Base-by-base conservation (phyloP, 2,329 filamentous ascomycete genomes). In the Talaromyces rugulosus region DNA sequence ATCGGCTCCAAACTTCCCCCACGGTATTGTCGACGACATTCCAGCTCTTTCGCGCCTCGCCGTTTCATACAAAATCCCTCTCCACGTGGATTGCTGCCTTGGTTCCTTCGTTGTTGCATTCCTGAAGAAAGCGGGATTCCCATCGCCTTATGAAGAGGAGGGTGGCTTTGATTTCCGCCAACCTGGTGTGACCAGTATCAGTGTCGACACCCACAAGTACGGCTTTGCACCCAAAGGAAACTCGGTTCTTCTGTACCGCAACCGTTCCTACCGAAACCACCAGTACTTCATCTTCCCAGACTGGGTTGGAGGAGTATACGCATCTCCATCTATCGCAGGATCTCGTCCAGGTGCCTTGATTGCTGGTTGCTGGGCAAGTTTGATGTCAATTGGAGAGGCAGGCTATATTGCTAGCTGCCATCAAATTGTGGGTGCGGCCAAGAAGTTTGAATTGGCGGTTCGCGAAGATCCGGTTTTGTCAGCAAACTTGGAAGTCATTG, bases 171-270 rank as follows among this genome's bases (percentile, higher is more conserved):
- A 99, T 76, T 99, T 99, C 85, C 87, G 90, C 61, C 87, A 96
- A 63, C 92, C 91, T 68, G 95, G 95, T 69, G 95, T 99, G 42
- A 97, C 94, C 3, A 94, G 89, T 75, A 98, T 99, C 76, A 92
- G 88, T 67, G 96, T 93, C 75, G 95, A 99, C 75, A 99, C 95
- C 2, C 95, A 99, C 84, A 99, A 99, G 77, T 99, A 99, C 75
- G 95, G 95, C 42, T 99, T 99, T 73, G 95, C 95, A 1, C 95
- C 95, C 59, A 99, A 99, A 81, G 95, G 95, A 68, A 99, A 96
- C 83, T 95, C 90, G 58, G 95, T 92, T 1, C 84, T 96, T 14
- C 83, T 99, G 50, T 99, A 99, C 83, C 91, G 95, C 69, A 90
- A 87, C 53, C 84, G 88, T 36, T 80, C 85, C 54, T 85, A 96